Evolutionary conservation across 441 rosid species (phyloP), one percentile per base, ranked within the genome.

Genomic region (Jatropha multifida): DNA sequence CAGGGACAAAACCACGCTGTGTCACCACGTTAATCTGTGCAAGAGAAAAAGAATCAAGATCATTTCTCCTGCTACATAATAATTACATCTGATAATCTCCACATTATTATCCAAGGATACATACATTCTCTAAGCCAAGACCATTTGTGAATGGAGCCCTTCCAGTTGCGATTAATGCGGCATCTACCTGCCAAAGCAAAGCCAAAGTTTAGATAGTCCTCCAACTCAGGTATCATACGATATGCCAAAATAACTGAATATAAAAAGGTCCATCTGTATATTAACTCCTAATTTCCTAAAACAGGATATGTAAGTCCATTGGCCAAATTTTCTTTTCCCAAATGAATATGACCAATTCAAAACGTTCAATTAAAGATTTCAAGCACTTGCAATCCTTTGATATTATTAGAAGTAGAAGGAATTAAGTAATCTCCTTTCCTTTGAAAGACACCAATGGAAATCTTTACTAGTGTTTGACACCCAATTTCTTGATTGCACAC

Each of bases 101-200:
- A 56, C 9, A n/a, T 72, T 64, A 70, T 73, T 68, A 37, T 69
- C 42, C 60, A 74, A 59, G 59, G 74, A 71, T 63, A 68, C 86
- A 38, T 82, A 95, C 98, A 84, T 87, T 90, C 83, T 95, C 98
- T 86, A 95, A 82, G 81, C 99, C 98, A 78, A 95, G 97, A 82
- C 97, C 97, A 60, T 86, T 86, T 17, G 99, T 95, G 83, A 89
- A 95, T 66, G 98, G 99, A 79, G 98, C 97, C 82, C 98, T 86
- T 84, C 99, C 98, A 69, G 99, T 95, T 32, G 99, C 98, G 84
- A 95, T 95, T 32, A 95, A 82, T 77, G 99, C 98, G 38, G 98
- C 93, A 87, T 95, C 97, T 49, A 95, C 97, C 99, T 95, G 63
- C 71, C 76, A 69, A 74, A 71, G 68, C 74, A 75, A 82, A 77